Conservation (phyloP, 2,329 filamentous ascomycete genomes). For the Macrophomina pseudophaseolina region DNA sequence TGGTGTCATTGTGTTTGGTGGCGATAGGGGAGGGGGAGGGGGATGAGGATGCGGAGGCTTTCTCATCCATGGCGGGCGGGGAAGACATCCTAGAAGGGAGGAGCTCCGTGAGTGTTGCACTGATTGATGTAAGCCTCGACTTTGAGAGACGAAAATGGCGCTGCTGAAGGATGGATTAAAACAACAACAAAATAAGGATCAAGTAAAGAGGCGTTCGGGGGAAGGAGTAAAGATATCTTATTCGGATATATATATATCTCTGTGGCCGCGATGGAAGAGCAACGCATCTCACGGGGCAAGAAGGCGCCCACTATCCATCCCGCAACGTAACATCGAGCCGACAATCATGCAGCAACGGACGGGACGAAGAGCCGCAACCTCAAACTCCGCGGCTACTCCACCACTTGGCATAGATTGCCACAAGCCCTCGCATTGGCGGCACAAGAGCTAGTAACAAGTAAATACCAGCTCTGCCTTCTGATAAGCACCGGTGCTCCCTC, state of each 20-base stretch:
- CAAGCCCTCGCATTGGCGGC: constrained; percentile 2
- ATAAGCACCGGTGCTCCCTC: neutral
- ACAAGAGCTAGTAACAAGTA: neutral
- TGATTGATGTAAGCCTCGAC: no score
- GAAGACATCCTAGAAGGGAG: neutral
- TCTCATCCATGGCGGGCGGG: neutral
- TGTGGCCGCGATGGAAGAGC: neutral
- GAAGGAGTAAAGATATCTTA: no score
- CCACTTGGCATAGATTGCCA: constrained; percentile 14
- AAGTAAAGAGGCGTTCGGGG: no score
- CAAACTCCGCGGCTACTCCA: neutral
- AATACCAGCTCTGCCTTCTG: constrained; percentile 10
- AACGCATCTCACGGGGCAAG: neutral
- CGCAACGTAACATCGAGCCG: neutral
- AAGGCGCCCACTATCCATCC: neutral
- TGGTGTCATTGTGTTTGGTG: neutral
- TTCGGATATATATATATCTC: neutral
- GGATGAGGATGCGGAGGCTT: neutral
- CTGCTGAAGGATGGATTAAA: no score
- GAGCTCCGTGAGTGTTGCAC: neutral
- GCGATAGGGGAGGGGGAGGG: neutral
- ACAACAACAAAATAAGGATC: no score
- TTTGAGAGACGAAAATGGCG: no score
- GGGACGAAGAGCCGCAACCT: neutral
- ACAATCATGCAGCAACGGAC: neutral